Evolutionary conservation across 1,139 yeast genomes (phyloP).

Genomic region (Yamadazyma songkhlaensis): DNA sequence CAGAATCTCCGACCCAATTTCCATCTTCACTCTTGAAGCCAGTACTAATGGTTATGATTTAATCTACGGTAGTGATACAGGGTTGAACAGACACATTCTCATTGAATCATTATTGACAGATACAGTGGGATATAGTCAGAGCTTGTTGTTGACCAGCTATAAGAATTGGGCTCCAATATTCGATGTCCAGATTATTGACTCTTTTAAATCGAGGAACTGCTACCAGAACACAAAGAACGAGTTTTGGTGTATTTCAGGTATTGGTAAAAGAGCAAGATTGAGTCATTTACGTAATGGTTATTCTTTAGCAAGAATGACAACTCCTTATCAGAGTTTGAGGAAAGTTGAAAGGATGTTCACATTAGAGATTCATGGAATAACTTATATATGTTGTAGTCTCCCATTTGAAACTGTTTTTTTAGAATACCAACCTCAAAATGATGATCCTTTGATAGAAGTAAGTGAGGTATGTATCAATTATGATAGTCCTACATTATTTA

Average conservation of each 20-base stretch:
- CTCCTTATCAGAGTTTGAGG: constrained; percentile 27
- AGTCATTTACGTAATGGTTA: constrained; percentile 42
- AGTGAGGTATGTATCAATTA: constrained; percentile 16
- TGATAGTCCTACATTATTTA: constrained; percentile 9
- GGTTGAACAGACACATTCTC: constrained; percentile 29
- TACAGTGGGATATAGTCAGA: constrained; percentile 14
- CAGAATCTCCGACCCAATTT: constrained; percentile 30
- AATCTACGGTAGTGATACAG: constrained; percentile 33
- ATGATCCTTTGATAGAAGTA: constrained; percentile 25
- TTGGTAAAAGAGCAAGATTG: constrained; percentile 34
- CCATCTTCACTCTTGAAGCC: constrained; percentile 30
- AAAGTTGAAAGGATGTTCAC: constrained; percentile 23
- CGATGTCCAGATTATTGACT: constrained; percentile 38
- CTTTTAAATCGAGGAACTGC: constrained; percentile 18
- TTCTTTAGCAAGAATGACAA: constrained; percentile 23
- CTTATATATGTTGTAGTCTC: constrained; percentile 32
- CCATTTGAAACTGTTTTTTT: constrained; percentile 38
- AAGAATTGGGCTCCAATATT: constrained; percentile 51
- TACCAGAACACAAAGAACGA: constrained; percentile 29
- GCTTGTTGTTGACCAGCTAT: constrained; percentile 19
- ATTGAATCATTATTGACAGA: constrained; percentile 16
- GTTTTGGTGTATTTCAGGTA: constrained; percentile 48
- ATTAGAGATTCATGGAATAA: constrained; percentile 13
- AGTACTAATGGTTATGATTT: constrained; percentile 18
- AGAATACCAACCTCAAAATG: constrained; percentile 22